These are phyloP conservation scores for Onygenales sp. DNA, from an alignment of 2,329 filamentous ascomycete genomes.

Conservation along the genomic window DNA sequence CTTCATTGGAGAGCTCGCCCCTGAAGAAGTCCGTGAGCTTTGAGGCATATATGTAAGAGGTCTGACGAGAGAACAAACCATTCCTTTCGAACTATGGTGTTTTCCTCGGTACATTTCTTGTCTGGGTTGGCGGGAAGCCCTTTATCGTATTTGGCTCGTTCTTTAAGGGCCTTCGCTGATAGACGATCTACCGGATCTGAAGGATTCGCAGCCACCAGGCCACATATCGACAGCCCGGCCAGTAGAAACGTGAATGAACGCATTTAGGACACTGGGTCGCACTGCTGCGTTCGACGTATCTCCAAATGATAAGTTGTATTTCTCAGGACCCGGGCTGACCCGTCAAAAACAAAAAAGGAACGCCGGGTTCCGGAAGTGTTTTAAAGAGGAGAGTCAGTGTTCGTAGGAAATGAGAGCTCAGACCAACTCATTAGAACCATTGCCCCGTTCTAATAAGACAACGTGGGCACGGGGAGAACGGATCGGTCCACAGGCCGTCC, in stretches of 20 bases:
- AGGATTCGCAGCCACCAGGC: not conserved
- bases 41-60: not conserved
- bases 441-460: too few species aligned
- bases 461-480: too few species aligned
- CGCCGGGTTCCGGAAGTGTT: too few species aligned
- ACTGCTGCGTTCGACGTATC: too few species aligned
- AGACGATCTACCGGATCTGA: not conserved
- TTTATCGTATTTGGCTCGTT: not conserved
- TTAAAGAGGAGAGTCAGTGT: too few species aligned
- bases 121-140: not conserved
- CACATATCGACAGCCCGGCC: not conserved
- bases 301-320: not conserved
- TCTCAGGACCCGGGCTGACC: too few species aligned
- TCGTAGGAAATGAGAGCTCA: too few species aligned
- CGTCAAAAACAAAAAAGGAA: too few species aligned
- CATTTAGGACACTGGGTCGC: not conserved
- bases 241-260: not conserved
- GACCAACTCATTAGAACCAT: too few species aligned
- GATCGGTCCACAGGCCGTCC: too few species aligned
- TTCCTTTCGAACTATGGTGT: not conserved
- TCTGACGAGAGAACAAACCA: not conserved
- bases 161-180: not conserved
- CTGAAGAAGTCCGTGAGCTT: not conserved
- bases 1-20: not conserved
- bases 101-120: not conserved